Evolutionary conservation across 1,139 yeast species (phyloP), one percentile per base, ranked within the genome.

Genomic region (Nakaseomyces kungkrabaensis): DNA sequence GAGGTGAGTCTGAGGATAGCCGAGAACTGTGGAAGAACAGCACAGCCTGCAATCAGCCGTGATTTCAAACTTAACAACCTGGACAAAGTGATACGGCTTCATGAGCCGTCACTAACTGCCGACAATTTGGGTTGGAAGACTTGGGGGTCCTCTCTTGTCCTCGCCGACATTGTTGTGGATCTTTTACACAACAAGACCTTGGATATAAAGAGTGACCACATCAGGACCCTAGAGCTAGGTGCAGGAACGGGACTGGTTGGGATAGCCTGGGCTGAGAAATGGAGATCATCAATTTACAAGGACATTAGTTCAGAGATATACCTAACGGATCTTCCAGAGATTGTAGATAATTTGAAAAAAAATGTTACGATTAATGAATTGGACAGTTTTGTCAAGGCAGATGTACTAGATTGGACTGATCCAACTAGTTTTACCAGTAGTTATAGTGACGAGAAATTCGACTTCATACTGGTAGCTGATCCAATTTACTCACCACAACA

Each of bases 241-340:
- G 75, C 97, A 0, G 98, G 98, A 0, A 92, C 98, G 0, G 98
- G 98, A 0, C 70, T 92, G 25, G 85, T 84, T 1, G 97, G 97
- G 0, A 82, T 92, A 43, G 71, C 80, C 0, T 75, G 85, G 51
- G 75, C 77, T 1, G 48, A 51, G 25, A 59, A 56, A 52, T 58
- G 59, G 59, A 49, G 52, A 29, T 13, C 63, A 76, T 27, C 17
- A 11, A 25, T 46, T 38, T 41, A 27, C n/a, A 5, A 11, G 10
- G 5, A 10, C 11, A 41, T 27, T 2, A 86, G 81, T 1, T 74
- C 69, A 56, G 61, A 70, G 0, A 74, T 88, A 0, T 68, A 71
- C 13, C 66, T 88, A 37, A 89, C 98, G 0, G 98, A 92, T 65
- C 68, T 92, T 47, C 79, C 81, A 0, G 94, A 81, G 51, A 90